Base-by-base conservation (phyloP, 805 yeast species). In the Wickerhamomyces chaumierensis region DNA sequence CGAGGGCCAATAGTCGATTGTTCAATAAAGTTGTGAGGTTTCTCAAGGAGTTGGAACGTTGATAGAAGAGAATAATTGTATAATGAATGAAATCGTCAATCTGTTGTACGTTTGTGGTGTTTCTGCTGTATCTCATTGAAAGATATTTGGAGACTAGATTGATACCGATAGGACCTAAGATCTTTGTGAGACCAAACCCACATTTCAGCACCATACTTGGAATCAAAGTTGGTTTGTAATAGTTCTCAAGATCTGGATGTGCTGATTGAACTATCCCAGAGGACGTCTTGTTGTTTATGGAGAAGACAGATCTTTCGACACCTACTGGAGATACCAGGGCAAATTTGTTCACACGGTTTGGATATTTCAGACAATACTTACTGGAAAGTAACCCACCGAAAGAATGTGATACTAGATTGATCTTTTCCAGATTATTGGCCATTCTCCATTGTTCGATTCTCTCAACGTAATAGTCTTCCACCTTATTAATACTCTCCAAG, bases 281-380 rank as follows among this genome's bases (percentile, higher is more conserved):
- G 2, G 42, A 35, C 32, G 42, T 36, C 13, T 43, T 38, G 38
- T 63, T 61, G 38, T 57, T 69, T 3, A 81, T 58, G 0, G 88
- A 77, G 51, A 67, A 75, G 0, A 81, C 69, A 36, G 73, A 74
- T 34, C 84, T 63, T 48, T 84, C 94, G 16, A 83, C 75, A 0
- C 94, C 94, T 1, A 81, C 82, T 0, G 94, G 94, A 12, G 86
- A 77, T 3, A 80, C 69, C 18, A 83, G 60, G 2, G 81, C 63
- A 46, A 84, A 57, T 42, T 71, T 69, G 14, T 66, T 58, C 6
- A 84, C 64, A 4, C 65, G 53, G 0, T 69, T 53, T 0, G 87
- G 85, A 48, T 78, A 68, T 43, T 63, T 71, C 33, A 75, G 51
- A 2, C 82, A 66, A 53, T 80, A 83, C 6, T 78, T 71, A 36